Conservation (phyloP, 2,329 filamentous ascomycete genomes). For the Exophiala calicioides region DNA sequence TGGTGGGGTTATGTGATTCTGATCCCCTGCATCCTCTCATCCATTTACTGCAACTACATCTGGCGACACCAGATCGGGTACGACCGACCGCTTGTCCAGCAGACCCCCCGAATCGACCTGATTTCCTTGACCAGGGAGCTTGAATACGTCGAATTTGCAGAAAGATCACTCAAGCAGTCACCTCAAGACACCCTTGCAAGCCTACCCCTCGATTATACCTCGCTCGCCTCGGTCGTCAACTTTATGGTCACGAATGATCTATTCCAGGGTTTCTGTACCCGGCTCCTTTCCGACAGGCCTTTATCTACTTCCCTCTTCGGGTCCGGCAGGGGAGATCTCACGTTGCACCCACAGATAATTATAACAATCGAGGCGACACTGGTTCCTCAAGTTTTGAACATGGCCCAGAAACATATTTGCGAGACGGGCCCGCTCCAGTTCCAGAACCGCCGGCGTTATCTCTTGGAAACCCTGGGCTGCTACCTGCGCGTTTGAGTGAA, state of each 20-base stretch:
- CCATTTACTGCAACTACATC: constrained; percentile 52
- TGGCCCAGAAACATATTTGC: neutral
- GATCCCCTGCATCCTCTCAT: constrained; percentile 51
- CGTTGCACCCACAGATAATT: neutral
- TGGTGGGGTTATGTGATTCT: constrained; percentile 59
- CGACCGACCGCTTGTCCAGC: constrained; percentile 33
- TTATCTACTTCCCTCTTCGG: neutral
- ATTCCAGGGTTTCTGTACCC: constrained; percentile 3
- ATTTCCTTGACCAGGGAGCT: neutral
- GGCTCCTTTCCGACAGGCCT: neutral
- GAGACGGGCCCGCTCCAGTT: constrained; percentile 1
- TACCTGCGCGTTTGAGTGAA: neutral
- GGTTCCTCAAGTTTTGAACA: neutral
- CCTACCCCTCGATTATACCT: neutral
- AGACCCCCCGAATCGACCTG: neutral
- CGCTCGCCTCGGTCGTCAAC: constrained; percentile 1
- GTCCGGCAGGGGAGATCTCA: neutral
- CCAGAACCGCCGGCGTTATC: constrained; percentile 1
- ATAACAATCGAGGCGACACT: neutral
- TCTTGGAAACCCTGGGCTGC: constrained; percentile 1
- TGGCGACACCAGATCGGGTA: constrained; percentile 54
- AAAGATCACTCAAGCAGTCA: too few species aligned
- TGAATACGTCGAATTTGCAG: neutral
- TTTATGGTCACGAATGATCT: constrained; percentile 1
- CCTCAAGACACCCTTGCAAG: too few species aligned